Base-by-base conservation (phyloP, 768 basidiomycete genomes). In the Tephrocybe sp. region DNA sequence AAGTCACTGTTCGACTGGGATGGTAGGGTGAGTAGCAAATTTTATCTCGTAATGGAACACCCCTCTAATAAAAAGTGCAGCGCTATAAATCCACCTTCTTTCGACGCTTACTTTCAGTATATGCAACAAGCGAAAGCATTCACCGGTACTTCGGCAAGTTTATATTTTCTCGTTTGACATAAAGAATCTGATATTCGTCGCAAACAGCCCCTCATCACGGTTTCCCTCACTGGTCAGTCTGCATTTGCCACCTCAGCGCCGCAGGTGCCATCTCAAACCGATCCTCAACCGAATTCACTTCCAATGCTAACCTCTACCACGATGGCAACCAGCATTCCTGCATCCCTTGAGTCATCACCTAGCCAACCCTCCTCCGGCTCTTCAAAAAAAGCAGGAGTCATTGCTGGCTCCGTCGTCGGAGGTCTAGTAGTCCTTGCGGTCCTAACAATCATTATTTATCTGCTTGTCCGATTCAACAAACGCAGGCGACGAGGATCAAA, bases 1-100 rank as follows among this genome's bases (percentile, higher is more conserved):
- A 10, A 65, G 65, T 14, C 74, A 73, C 46, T 76, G 73, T 59
- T 55, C 57, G 16, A 55, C 68, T 4, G 70, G 70, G 20, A 74
- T 71, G 70, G 73, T 73, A 32, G 72, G 71, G 72, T 72, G 51
- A 54, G 68, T 62, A 7, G 10, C 32, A 19, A 35, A 38, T 23
- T 26, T 4, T 39, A 8, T 8, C 6, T 17, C 14, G 11, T 32
- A 7, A 23, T 11, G 20, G 30, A 8, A 19, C 20, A 33, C 22
- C 30, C 41, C 39, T 26, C 40, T 45, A 14, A 23, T 22, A 36
- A 11, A 6, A 33, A 17, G 10, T 4, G 26, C 42, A 73, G 73
- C 4, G 70, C 53, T 9, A 74, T 74, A 44, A 74, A 74, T 49
- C 65, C 70, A 4, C 63, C 70, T 42, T 63, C 68, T 34, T 60